Base-by-base conservation (phyloP, 352 stramenopile genomes). In the Thraustotheca clavata region DNA sequence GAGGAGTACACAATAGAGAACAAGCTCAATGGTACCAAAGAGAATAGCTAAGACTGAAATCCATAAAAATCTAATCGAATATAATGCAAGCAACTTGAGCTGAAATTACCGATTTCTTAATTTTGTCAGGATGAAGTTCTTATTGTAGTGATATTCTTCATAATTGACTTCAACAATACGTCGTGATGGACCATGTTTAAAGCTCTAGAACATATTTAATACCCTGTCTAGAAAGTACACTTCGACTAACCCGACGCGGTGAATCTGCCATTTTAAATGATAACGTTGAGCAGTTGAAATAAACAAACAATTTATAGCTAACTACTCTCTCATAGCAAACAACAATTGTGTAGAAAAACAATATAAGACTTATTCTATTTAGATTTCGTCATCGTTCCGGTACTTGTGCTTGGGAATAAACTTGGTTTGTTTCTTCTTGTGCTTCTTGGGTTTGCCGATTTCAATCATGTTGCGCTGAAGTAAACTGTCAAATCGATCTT, bases 401-500 rank as follows among this genome's bases (percentile, higher is more conserved):
- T 62, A 62, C 49, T 60, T 55, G 41, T 63, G 40, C 27, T 62
- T 62, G 39, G 43, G 43, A 3, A 68, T 26, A 32, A 68, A 68
- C 27, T 63, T 62, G 33, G 41, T 62, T 31, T 70, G 73, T 60
- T 89, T 80, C 67, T 90, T 88, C 59, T 89, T 88, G 62, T 78
- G 83, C 60, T 89, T 71, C 73, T 91, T 91, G 62, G 72, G 70
- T 71, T 91, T 91, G 69, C 71, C 70, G 27, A 88, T 76, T 43
- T 88, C 71, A 60, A 94, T 87, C 79, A 87, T 74, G 70, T 92
- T 94, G 61, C 85, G 83, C 74, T 91, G 89, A 79, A 90, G 85
- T 49, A 94, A 67, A 74, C 79, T 91, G 69, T 94, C 85, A 67
- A 87, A 92, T 32, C 85, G 82, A 60, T 94, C 85, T 43, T 91